A percentile compares a stretch with the other conserved stretches of the same genome.
These are phyloP conservation scores for Scutellaria baicalensis DNA, from an alignment of 257 asterid species.

Conservation along the genomic window DNA sequence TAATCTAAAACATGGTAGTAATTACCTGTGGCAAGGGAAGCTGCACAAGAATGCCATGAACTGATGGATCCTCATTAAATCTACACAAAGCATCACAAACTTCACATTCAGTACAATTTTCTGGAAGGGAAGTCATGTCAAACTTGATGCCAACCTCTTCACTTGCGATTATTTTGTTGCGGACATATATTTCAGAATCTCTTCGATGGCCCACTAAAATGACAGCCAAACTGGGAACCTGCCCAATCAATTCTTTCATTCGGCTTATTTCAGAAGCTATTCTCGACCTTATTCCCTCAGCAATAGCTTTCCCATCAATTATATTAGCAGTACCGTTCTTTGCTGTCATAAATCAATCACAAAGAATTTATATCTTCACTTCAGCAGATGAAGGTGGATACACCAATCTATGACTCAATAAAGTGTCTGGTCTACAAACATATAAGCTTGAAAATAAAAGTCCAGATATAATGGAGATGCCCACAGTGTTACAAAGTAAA, in stretches of 20 bases:
- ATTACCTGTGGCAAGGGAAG: slow-evolving; percentile 90
- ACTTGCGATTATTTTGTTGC: slow-evolving; percentile 63
- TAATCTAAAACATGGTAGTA: slow-evolving; percentile 2
- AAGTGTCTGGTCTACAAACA: not conserved
- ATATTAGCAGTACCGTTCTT: slow-evolving; percentile 32
- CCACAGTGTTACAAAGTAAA: not conserved
- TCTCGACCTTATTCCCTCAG: slow-evolving; percentile 57
- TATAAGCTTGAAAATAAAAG: not conserved
- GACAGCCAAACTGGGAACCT: slow-evolving; percentile 82
- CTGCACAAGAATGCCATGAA: slow-evolving; percentile 86
- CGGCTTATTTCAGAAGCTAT: slow-evolving; percentile 57
- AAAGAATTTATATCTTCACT: slow-evolving; percentile 2
- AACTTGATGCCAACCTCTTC: slow-evolving; percentile 78
- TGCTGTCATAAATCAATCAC: slow-evolving; percentile 27
- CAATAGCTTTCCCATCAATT: slow-evolving; percentile 61
- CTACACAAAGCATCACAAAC: slow-evolving; percentile 47
- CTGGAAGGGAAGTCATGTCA: slow-evolving; percentile 48
- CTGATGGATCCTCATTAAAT: slow-evolving; percentile 56
- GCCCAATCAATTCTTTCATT: slow-evolving; percentile 55
- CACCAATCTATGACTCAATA: not conserved
- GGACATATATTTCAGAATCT: slow-evolving; percentile 72
- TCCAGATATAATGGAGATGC: not conserved
- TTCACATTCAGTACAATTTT: slow-evolving; percentile 52
- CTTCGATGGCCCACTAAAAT: slow-evolving; percentile 73
- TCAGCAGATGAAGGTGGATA: not conserved